Evolutionary conservation across 805 yeast species (phyloP), one percentile per base, ranked within the genome.

Genomic region (Candida dajiaensis): DNA sequence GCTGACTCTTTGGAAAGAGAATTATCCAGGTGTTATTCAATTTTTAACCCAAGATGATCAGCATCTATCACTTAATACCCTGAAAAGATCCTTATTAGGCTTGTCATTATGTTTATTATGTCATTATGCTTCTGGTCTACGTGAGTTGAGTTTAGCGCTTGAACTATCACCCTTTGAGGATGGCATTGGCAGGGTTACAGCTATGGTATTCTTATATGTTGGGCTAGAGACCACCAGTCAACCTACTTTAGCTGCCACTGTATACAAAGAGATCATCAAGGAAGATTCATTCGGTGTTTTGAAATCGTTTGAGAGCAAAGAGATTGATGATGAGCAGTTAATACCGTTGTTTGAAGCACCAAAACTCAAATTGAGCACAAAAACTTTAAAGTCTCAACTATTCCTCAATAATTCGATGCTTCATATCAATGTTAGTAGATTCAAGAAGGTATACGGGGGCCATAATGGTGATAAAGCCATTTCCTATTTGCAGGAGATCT

Each of bases 61-160:
- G 20, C 36, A 33, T 16, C 15, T 33, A 11, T 33, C 36, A 9
- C 29, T 38, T 3, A 22, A 36, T 3, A 20, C 42, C 2, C 16
- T 38, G 33, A 33, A 41, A 13, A 38, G 48, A 20, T 38, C 48
- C 1, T 16, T 45, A 5, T 25, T 45, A 10, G 48, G 48, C 2
- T 9, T 45, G 6, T 46, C 39, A 20, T 19, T 46, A 8, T 42
- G 43, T 20, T 28, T 46, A 10, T 3, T 23, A 5, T 28, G 22
- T 5, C 39, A 23, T 7, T 19, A 10, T 12, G 28, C 40, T 22
- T 40, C 38, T 20, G 50, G 45, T 8, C 20, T 47, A 6, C 41
- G 50, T 15, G 50, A 47, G 21, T 16, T 44, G 29, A 41, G 38
- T 12, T 20, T 47, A 15, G 40, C 42, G 4, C 36, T 44, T n/a